Evolutionary conservation across 768 basidiomycete species (phyloP).

Genomic region (Mycena vitilis): DNA sequence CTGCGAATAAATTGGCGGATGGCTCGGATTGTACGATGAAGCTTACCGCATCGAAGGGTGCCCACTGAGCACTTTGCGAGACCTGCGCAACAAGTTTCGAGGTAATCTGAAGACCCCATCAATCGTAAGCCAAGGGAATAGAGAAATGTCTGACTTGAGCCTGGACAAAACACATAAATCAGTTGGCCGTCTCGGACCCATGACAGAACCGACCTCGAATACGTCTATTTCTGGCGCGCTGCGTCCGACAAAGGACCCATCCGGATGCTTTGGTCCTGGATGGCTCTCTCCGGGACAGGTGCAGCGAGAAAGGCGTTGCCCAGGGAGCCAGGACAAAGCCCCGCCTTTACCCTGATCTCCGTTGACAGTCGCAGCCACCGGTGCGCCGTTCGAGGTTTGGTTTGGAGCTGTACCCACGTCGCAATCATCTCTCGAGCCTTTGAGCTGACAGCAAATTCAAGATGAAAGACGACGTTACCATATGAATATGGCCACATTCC

Average conservation of each 20-base stretch:
- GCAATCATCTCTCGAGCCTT: slow-evolving; percentile 81
- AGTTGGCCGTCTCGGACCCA: background rate
- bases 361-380: slow-evolving; percentile 65
- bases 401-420: slow-evolving; percentile 92
- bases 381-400: slow-evolving; percentile 75
- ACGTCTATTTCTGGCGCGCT: slow-evolving; percentile 92
- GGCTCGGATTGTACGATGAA: background rate
- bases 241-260: slow-evolving; percentile 85
- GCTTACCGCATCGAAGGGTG: slow-evolving; percentile 58
- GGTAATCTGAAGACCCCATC: slow-evolving; percentile 2
- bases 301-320: slow-evolving; percentile 88
- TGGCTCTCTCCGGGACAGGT: slow-evolving; percentile 91
- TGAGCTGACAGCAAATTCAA: slow-evolving; percentile 62
- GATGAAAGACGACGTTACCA: background rate
- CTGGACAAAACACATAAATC: background rate
- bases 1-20: background rate
- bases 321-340: slow-evolving; percentile 84
- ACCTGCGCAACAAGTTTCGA: slow-evolving; percentile 54
- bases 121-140: background rate
- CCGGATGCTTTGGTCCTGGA: slow-evolving; percentile 84
- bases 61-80: slow-evolving; percentile 87
- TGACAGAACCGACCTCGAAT: slow-evolving; percentile 54
- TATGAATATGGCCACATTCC: slow-evolving; percentile 62
- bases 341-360: slow-evolving; percentile 68
- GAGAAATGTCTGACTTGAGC: slow-evolving; percentile 62